Evolutionary conservation across 192 early-diverging fungal genomes (phyloP).

Genomic region (Obelidium mucronatum): DNA sequence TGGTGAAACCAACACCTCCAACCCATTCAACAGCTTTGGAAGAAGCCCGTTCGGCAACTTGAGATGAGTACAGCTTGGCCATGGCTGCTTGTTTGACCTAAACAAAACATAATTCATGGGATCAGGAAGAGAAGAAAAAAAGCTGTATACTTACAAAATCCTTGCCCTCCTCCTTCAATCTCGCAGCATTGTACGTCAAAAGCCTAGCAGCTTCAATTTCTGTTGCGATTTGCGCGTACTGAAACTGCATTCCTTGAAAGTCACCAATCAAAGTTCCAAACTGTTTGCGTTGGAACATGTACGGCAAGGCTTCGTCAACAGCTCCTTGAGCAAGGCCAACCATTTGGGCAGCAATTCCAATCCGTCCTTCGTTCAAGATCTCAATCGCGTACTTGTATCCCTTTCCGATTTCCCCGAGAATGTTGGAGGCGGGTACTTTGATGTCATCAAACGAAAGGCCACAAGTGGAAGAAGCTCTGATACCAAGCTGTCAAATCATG

Average conservation of each 20-base stretch:
- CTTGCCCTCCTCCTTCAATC: slow-evolving; percentile 93
- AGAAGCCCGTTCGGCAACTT: slow-evolving; percentile 91
- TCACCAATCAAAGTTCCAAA: slow-evolving; percentile 83
- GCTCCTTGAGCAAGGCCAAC: slow-evolving; percentile 95
- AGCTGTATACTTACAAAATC: slow-evolving; percentile 69
- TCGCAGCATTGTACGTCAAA: slow-evolving; percentile 96
- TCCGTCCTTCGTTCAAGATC: slow-evolving; percentile 97
- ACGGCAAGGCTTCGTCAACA: slow-evolving; percentile 85
- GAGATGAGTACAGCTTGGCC: slow-evolving; percentile 96
- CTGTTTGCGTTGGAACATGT: slow-evolving; percentile 95
- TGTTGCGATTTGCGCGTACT: slow-evolving; percentile 83
- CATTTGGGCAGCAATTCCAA: slow-evolving; percentile 99
- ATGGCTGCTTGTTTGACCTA: slow-evolving; percentile 91
- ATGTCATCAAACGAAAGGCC: slow-evolving; percentile 90
- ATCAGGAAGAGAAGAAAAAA: too few relatives aligned
- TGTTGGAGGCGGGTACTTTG: slow-evolving; percentile 80
- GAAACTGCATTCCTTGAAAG: slow-evolving; percentile 85
- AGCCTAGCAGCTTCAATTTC: slow-evolving; percentile 98
- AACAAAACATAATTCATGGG: too few relatives aligned
- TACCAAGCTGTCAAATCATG: slow-evolving; percentile 74
- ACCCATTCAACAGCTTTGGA: slow-evolving; percentile 95
- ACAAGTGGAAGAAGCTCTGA: slow-evolving; percentile 96
- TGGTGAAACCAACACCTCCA: slow-evolving; percentile 97
- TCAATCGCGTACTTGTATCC: slow-evolving; percentile 95
- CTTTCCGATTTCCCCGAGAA: slow-evolving; percentile 93